Evolutionary conservation across 768 basidiomycete species (phyloP).

Genomic region (Suillus sp.): DNA sequence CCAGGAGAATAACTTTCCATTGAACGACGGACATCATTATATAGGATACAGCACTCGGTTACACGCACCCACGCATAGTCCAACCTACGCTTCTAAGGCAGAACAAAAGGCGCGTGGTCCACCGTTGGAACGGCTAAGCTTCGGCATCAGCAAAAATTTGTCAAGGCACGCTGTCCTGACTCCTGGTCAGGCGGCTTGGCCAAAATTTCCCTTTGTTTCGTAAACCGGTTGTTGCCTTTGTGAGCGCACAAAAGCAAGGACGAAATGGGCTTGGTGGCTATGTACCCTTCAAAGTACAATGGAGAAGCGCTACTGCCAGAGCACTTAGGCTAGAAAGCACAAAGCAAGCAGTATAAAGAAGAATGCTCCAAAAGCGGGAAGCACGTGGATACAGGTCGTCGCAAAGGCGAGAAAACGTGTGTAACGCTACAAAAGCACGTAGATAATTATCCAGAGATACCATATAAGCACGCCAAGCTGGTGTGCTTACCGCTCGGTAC

Average conservation of each 20-base stretch:
- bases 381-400: background rate
- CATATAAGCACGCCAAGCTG: constrained; percentile 7
- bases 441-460: constrained; percentile 11
- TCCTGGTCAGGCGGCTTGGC: constrained; percentile 2
- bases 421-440: constrained; percentile 3
- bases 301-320: constrained; percentile 21
- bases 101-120: constrained; percentile 32
- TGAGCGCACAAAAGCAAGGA: constrained; percentile 29
- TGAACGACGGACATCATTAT: constrained; percentile 22
- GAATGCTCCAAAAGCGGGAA: constrained; percentile 1
- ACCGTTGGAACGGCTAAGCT: constrained; percentile 15
- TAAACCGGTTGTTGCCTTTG: constrained; percentile 29
- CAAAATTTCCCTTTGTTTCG: constrained; percentile 28
- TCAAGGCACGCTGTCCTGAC: constrained; percentile 7
- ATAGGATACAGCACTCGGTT: constrained; percentile 32
- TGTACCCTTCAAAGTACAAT: constrained; percentile 27
- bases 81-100: constrained; percentile 18
- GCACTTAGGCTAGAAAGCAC: background rate
- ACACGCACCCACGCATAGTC: constrained; percentile 17
- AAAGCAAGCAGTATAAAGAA: background rate
- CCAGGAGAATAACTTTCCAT: constrained; percentile 1
- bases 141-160: constrained; percentile 9
- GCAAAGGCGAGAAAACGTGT: constrained; percentile 4
- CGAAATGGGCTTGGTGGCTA: constrained; percentile 15
- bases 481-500: constrained; percentile 4